Evolutionary conservation across 2,329 filamentous ascomycete genomes (phyloP).

Genomic region (Penicillium sp.): DNA sequence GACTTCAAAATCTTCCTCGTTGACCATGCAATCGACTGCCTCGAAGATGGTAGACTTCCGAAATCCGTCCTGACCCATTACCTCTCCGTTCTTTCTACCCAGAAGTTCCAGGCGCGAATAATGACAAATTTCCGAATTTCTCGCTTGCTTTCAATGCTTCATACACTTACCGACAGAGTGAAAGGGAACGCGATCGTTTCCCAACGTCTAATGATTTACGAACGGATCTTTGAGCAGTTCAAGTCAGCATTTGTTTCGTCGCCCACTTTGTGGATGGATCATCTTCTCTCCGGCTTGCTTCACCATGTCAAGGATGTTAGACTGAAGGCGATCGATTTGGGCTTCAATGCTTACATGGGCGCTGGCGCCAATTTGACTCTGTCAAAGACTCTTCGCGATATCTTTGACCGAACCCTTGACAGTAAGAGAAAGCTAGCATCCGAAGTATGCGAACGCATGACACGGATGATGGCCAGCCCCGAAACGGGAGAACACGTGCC

Average conservation of each 20-base stretch:
- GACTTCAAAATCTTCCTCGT: conserved; percentile 82
- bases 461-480: conserved; percentile 66
- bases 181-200: conserved; percentile 81
- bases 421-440: conserved; percentile 69
- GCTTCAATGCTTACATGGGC: conserved; percentile 70
- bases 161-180: conserved; percentile 73
- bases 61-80: conserved; percentile 81
- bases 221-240: conserved; percentile 74
- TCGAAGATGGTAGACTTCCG: conserved; percentile 70
- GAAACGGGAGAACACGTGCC: conserved; percentile 72
- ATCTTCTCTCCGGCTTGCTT: conserved; percentile 81
- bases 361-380: conserved; percentile 73
- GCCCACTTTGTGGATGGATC: conserved; percentile 75
- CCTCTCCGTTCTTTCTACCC: conserved; percentile 78
- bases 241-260: conserved; percentile 72
- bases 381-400: conserved; percentile 64
- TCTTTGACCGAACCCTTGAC: conserved; percentile 56
- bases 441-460: conserved; percentile 70
- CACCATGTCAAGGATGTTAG: conserved; percentile 79
- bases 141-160: conserved; percentile 71
- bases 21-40: conserved; percentile 76
- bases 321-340: conserved; percentile 73
- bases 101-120: conserved; percentile 75
- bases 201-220: conserved; percentile 78
- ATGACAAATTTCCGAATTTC: conserved; percentile 75